Percentiles rank a stretch among this genome's conserved stretches.
Conservation (phyloP, 306 rosid species). For the Casuarina equisetifolia region DNA sequence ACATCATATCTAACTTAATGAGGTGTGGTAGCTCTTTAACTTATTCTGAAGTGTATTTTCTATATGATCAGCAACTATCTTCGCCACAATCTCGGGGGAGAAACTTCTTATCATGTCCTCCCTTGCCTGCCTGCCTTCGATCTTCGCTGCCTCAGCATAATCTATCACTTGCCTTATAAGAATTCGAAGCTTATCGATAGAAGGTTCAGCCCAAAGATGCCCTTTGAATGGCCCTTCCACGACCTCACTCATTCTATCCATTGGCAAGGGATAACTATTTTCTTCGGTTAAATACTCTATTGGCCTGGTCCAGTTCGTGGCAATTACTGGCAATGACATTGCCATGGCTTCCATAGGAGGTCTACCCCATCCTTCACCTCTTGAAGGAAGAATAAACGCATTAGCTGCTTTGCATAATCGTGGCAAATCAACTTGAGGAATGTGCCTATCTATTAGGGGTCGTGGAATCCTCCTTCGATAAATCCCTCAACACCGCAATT, state of each 20-base stretch:
- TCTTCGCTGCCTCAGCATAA: conserved; percentile 54
- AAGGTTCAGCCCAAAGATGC: conserved; percentile 92
- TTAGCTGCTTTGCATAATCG: conserved; percentile 68
- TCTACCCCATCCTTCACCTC: conserved; percentile 97
- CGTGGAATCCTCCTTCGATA: too few species aligned
- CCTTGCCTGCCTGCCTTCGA: conserved; percentile 60
- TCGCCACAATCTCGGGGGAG: conserved; percentile 68
- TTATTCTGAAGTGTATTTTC: conserved; percentile 29
- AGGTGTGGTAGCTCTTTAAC: conserved; percentile 3
- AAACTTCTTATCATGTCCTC: conserved; percentile 64
- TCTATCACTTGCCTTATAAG: conserved; percentile 59
- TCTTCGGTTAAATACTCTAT: conserved; percentile 68
- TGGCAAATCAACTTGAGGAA: conserved; percentile 66
- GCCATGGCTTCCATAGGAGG: conserved; percentile 90
- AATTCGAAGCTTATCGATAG: conserved; percentile 45
- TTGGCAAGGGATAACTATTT: conserved; percentile 66
- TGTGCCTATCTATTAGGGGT: conserved; percentile 30
- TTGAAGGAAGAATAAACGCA: conserved; percentile 76
- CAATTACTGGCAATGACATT: conserved; percentile 74
- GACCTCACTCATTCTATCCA: conserved; percentile 69
- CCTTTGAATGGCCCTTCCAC: conserved; percentile 77
- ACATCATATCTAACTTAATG: conserved; percentile 6
- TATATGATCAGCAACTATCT: conserved; percentile 48
- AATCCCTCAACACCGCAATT: too few species aligned
- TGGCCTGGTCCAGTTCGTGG: conserved; percentile 87